A percentile compares a stretch with the other conserved stretches of the same genome.
These are phyloP conservation scores for Dendrostoma leiphaemia DNA, from an alignment of 2,329 filamentous ascomycete species.

Conservation along the genomic window DNA sequence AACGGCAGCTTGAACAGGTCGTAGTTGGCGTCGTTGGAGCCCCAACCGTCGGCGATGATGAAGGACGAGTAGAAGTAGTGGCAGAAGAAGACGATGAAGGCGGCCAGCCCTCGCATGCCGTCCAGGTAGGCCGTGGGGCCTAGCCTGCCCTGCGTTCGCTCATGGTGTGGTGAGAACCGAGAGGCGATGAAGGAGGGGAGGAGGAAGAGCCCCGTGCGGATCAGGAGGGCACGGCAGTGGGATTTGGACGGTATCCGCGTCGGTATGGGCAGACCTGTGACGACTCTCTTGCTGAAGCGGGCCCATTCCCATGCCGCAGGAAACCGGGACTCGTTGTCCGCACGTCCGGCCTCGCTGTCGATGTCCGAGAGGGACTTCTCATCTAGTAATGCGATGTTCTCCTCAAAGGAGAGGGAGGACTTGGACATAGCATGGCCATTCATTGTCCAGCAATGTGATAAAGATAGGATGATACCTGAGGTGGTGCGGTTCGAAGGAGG, in stretches of 20 bases:
- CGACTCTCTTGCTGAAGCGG: constrained; percentile 24
- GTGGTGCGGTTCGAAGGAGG: neutral
- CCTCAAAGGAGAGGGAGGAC: constrained; percentile 37
- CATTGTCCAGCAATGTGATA: constrained; percentile 36
- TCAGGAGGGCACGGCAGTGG: constrained; percentile 25
- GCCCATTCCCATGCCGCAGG: constrained; percentile 30
- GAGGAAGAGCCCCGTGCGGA: constrained; percentile 43
- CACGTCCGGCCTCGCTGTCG: constrained; percentile 39
- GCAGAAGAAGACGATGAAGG: constrained; percentile 55
- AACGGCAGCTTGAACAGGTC: constrained; percentile 51
- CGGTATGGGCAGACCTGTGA: constrained; percentile 26
- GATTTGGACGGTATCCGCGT: constrained; percentile 27
- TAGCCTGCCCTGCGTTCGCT: constrained; percentile 39
- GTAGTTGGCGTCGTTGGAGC: constrained; percentile 41
- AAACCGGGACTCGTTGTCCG: constrained; percentile 36
- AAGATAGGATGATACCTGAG: constrained; percentile 2
- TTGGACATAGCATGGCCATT: constrained; percentile 34
- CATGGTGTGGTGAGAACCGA: constrained; percentile 33
- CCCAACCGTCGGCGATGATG: constrained; percentile 50
- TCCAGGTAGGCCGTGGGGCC: constrained; percentile 57
- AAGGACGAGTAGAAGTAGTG: constrained; percentile 55
- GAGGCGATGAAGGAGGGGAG: constrained; percentile 53
- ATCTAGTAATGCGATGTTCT: constrained; percentile 45
- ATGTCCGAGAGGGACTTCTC: constrained; percentile 41
- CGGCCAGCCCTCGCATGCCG: constrained; percentile 55